Base-by-base conservation (phyloP, 805 yeast species). In the Saccharomyces jurei region DNA sequence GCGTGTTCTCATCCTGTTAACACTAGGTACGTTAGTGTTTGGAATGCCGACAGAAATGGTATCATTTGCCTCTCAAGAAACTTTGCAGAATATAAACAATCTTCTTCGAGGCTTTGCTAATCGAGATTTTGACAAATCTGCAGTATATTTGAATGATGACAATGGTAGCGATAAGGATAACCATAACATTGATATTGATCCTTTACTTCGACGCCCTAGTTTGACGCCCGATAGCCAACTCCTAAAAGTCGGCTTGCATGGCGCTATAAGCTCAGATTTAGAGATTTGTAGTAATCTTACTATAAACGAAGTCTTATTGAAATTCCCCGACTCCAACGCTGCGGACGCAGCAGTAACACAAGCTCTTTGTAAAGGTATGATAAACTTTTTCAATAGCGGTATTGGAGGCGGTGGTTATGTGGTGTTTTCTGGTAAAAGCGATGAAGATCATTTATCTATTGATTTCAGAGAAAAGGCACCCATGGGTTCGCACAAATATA, bases 391-490 rank as follows among this genome's bases (percentile, higher is more conserved):
- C 72, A 84, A 85, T 55, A 84, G 96, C 1, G 96, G 97, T 0
- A 84, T 92, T 47, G 97, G 97, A 6, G 98, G 98, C 4, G 98
- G 99, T 9, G 89, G 87, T 0, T 89, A 81, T 62, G 85, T 87
- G 48, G 78, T 83, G 0, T 59, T 54, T 52, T 59, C 68, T 2
- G 56, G 61, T 27, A 53, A 66, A 47, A 70, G 68, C 28, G 72
- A 76, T 11, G 76, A 77, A 6, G 76, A 77, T 1, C 80, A 85
- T 1, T 58, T 85, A 2, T 76, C 84, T 29, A 81, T 91, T 46
- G 96, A 92, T 70, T 95, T 94, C 30, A 76, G 99, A 58, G 99
- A 92, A 67, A 81, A 80, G 74, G 96, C 97, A 0, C 97, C 98
- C 0, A 69, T 65, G 1, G 63, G 51, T 1, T 81, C 94, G 3